Evolutionary conservation across 257 asterid genomes (phyloP).

Genomic region (Petunia axillaris): DNA sequence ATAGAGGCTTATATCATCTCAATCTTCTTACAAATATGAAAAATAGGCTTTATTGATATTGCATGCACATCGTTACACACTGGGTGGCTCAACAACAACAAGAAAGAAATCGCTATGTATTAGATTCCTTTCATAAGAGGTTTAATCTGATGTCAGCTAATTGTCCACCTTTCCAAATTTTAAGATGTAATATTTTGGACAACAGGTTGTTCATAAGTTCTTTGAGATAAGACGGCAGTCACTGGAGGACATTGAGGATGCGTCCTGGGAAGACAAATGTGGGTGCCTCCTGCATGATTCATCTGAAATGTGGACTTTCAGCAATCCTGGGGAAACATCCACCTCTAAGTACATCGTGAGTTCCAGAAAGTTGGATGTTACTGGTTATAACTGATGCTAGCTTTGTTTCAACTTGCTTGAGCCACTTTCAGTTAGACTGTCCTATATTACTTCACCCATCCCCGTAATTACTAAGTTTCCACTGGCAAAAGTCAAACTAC

Average conservation of each 20-base stretch:
- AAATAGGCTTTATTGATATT: not conserved
- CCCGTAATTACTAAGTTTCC: not conserved
- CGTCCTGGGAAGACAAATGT: slow-evolving; percentile 80
- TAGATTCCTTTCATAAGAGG: not conserved
- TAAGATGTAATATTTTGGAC: slow-evolving; percentile 16
- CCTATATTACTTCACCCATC: not conserved
- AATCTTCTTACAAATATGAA: not conserved
- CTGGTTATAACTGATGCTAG: not conserved
- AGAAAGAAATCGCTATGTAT: not conserved
- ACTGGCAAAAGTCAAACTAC: slow-evolving; percentile 10
- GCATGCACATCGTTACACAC: not conserved
- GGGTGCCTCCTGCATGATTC: slow-evolving; percentile 73
- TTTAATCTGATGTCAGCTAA: not conserved
- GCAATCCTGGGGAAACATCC: slow-evolving; percentile 67
- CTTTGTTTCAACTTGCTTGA: not conserved
- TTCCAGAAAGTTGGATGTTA: slow-evolving; percentile 26
- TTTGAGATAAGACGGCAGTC: slow-evolving; percentile 65
- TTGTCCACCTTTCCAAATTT: slow-evolving; percentile 14
- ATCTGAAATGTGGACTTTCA: slow-evolving; percentile 76
- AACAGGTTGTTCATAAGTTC: slow-evolving; percentile 83
- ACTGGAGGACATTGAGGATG: slow-evolving; percentile 47
- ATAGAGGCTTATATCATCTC: not conserved
- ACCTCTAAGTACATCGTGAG: slow-evolving; percentile 79
- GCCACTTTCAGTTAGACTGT: not conserved
- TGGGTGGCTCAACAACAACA: not conserved